Percentiles rank a stretch among this genome's conserved stretches.
Evolutionary conservation across 768 basidiomycete genomes (phyloP).

Genomic region (Tephrocybe sp.): DNA sequence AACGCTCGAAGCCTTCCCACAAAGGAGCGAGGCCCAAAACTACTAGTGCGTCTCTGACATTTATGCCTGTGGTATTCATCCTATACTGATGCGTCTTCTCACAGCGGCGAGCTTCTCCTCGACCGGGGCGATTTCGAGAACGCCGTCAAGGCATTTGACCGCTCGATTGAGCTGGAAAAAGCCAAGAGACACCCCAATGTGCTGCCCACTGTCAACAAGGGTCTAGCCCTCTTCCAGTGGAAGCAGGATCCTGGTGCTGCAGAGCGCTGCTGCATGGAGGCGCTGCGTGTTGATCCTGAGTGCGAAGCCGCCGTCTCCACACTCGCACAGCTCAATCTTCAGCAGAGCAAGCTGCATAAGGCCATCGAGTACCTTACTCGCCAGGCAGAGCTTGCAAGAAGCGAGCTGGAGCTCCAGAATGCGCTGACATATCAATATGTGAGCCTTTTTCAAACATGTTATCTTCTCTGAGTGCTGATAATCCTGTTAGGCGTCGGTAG

Average conservation of each 20-base stretch:
- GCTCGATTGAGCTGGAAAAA: slow-evolving; percentile 86
- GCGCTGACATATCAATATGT: slow-evolving; percentile 81
- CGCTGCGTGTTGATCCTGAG: slow-evolving; percentile 83
- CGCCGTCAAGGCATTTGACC: slow-evolving; percentile 90
- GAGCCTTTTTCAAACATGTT: slow-evolving; percentile 30
- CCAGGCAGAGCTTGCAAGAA: slow-evolving; percentile 84
- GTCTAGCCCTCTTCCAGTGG: slow-evolving; percentile 95
- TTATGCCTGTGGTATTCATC: neutral
- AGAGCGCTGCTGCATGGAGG: slow-evolving; percentile 85
- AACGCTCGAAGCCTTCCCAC: too few relatives aligned
- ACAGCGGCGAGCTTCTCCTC: slow-evolving; percentile 88
- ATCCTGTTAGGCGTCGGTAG: slow-evolving; percentile 63
- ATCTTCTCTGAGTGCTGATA: slow-evolving; percentile 8
- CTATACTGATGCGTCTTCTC: neutral
- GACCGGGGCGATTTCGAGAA: slow-evolving; percentile 90
- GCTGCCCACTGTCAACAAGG: slow-evolving; percentile 94
- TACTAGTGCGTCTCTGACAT: slow-evolving; percentile 78
- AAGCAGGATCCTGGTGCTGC: slow-evolving; percentile 85
- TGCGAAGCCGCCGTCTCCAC: slow-evolving; percentile 98
- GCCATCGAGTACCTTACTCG: slow-evolving; percentile 86
- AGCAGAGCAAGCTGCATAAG: slow-evolving; percentile 85
- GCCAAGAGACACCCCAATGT: slow-evolving; percentile 77
- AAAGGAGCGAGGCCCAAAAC: slow-evolving; percentile 86
- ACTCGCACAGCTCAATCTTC: slow-evolving; percentile 88
- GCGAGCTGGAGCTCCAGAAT: slow-evolving; percentile 82